Evolutionary conservation across 257 asterid genomes (phyloP), one percentile per base, ranked within the genome.

Genomic region (Craterostigma plantagineum): DNA sequence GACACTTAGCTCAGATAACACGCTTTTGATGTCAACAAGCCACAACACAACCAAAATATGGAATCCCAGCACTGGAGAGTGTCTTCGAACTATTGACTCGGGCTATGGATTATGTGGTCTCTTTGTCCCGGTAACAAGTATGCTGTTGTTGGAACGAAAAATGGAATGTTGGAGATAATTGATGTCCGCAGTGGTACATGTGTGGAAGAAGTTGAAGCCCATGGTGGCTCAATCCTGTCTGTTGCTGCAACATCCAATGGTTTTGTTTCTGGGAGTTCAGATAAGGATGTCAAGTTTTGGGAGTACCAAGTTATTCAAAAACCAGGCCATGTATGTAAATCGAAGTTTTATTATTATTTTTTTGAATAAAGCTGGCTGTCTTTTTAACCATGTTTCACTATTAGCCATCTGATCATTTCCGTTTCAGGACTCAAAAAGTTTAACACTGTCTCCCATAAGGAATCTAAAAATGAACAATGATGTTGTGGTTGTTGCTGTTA

Each of bases 251-350:
- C 76, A 14, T 63, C 85, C 30, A 81, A 70, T 64, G 95, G 98
- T 60, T 82, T 87, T 47, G 71, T 82, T 43, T 76, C 95, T 3
- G 98, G 98, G 38, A 83, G 98, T 57, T 35, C 65, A 10, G 98
- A 82, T 65, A 78, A 67, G 45, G 86, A 79, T 64, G 71, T 82
- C 67, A 82, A 87, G 76, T 76, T 87, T 60, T 87, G 98, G 98
- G 84, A 69, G 63, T 87, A 76, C 57, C 83, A 67, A 58, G 53
- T 52, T 23, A 33, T 33, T n/a, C 71, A 67, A 48, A 70, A 71
- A 54, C 52, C 72, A 33, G 94, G 73, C 42, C 77, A 82, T 48
- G 95, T 82, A 53, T 8, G 82, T 65, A 35, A 38, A 39, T n/a
- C 16, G 9, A 33, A 8, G 9, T 15, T 41, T 23, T 52, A 16